phyloP scores from a whole-genome alignment of 106 monocot genomes.

The Phalaenopsis aphrodite region DNA sequence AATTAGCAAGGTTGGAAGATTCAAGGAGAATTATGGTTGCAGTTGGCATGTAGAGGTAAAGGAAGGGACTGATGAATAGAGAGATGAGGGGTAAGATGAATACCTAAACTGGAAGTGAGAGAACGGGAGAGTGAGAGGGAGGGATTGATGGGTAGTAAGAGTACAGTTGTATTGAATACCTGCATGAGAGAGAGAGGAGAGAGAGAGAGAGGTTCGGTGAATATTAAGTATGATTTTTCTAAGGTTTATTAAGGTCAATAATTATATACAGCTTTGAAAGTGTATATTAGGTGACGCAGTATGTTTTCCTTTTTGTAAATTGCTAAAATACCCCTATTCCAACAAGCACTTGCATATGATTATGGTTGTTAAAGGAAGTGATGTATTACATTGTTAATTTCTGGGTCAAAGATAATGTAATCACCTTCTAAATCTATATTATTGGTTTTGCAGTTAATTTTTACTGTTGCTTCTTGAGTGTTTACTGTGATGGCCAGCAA shows the following conservation, averaged over 20 bases:
- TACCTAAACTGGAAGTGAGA: neutral
- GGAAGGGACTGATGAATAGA: neutral
- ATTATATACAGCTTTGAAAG: neutral
- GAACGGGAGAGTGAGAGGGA: neutral
- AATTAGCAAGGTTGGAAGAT: too few relatives aligned
- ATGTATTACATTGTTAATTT: conserved; percentile 1
- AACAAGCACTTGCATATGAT: neutral
- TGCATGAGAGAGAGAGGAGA: too few relatives aligned
- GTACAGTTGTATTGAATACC: neutral
- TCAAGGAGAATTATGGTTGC: too few relatives aligned
- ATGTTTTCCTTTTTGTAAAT: neutral
- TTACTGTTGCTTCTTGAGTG: neutral
- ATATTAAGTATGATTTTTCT: neutral
- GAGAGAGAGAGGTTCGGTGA: neutral
- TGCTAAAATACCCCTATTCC: neutral
- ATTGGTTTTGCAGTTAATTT: conserved; percentile 3
- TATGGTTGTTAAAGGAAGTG: neutral
- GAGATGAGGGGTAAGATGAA: neutral
- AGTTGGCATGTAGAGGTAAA: too few relatives aligned
- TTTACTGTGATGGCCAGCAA: conserved; percentile 46
- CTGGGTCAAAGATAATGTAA: neutral
- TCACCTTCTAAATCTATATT: neutral
- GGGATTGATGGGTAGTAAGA: neutral
- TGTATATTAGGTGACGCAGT: neutral
- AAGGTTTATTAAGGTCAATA: neutral